These are phyloP conservation scores for Phytophthora parvispora DNA, from an alignment of 352 stramenopile genomes.

Conservation along the genomic window DNA sequence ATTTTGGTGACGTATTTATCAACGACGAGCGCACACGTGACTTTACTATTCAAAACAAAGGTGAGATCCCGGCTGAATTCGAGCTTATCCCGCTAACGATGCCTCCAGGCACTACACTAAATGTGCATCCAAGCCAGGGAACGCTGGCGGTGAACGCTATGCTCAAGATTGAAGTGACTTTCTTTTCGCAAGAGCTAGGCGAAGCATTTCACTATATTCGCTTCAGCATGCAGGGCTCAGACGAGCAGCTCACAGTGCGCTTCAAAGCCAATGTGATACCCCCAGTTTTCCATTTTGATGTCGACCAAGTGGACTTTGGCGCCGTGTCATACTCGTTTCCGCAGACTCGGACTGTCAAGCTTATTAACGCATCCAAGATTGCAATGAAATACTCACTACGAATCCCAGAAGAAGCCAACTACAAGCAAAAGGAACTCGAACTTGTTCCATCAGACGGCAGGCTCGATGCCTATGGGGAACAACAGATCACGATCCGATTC, in stretches of 20 bases:
- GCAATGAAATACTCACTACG: constrained; percentile 91
- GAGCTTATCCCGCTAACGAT: constrained; percentile 59
- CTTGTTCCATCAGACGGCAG: constrained; percentile 80
- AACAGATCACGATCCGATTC: constrained; percentile 90
- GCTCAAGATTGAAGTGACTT: constrained; percentile 87
- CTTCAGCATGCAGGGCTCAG: constrained; percentile 90
- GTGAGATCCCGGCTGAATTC: constrained; percentile 93
- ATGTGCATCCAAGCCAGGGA: constrained; percentile 57
- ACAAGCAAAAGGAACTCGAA: constrained; percentile 93
- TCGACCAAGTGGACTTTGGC: constrained; percentile 93
- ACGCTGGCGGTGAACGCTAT: constrained; percentile 84
- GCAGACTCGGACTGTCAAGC: constrained; percentile 74
- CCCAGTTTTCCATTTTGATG: constrained; percentile 95
- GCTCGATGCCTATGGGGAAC: constrained; percentile 84
- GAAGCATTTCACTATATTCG: constrained; percentile 89
- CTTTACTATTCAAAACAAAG: constrained; percentile 95
- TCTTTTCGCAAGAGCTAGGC: constrained; percentile 89
- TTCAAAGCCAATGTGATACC: constrained; percentile 94
- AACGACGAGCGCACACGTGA: constrained; percentile 89
- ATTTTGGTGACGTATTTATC: constrained; percentile 97
- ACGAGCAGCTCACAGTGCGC: constrained; percentile 82
- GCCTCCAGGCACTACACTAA: constrained; percentile 45
- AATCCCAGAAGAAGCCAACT: constrained; percentile 94
- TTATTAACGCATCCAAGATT: constrained; percentile 96
- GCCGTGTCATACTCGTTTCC: constrained; percentile 93